Conservation (phyloP, 2,329 filamentous ascomycete species). For the Fusarium pseudonygamai region DNA sequence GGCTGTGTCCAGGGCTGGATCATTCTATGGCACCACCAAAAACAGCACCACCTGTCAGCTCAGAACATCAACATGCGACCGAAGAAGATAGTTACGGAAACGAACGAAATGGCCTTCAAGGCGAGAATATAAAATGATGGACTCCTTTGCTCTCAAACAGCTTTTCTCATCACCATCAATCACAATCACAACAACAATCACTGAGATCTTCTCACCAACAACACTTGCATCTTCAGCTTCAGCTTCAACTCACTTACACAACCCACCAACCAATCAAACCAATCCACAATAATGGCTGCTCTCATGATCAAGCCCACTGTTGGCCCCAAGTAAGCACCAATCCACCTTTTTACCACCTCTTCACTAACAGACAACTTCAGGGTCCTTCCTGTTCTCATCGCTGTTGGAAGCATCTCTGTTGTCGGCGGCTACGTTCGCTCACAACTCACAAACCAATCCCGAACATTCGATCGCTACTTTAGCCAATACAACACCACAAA, state of each 20-base stretch:
- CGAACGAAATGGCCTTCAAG: not conserved
- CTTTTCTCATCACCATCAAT: conserved; percentile 17
- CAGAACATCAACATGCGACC: conserved; percentile 38
- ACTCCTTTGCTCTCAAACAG: not conserved
- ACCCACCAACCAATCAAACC: conserved; percentile 18
- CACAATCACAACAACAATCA: conserved; percentile 17
- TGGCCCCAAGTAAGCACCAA: conserved; percentile 31
- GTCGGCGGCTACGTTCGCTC: conserved; percentile 29
- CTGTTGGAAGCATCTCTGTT: conserved; percentile 36
- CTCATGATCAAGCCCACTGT: conserved; percentile 32
- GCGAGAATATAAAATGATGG: conserved; percentile 28
- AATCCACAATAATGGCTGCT: conserved; percentile 31
- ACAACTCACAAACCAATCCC: conserved; percentile 33
- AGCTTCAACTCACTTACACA: conserved; percentile 20
- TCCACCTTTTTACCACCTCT: not conserved
- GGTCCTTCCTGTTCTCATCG: conserved; percentile 35
- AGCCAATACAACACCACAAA: conserved; percentile 38
- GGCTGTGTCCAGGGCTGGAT: conserved; percentile 24
- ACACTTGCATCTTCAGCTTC: conserved; percentile 5
- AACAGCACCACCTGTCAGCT: conserved; percentile 27
- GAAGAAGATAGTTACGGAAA: conserved; percentile 3
- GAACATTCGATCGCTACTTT: conserved; percentile 40
- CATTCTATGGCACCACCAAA: conserved; percentile 37
- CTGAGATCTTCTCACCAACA: conserved; percentile 20
- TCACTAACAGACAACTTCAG: not conserved